Percentiles rank a stretch among this genome's conserved stretches.
Conservation (phyloP, 257 asterid species). For the Solanum rostratum region DNA sequence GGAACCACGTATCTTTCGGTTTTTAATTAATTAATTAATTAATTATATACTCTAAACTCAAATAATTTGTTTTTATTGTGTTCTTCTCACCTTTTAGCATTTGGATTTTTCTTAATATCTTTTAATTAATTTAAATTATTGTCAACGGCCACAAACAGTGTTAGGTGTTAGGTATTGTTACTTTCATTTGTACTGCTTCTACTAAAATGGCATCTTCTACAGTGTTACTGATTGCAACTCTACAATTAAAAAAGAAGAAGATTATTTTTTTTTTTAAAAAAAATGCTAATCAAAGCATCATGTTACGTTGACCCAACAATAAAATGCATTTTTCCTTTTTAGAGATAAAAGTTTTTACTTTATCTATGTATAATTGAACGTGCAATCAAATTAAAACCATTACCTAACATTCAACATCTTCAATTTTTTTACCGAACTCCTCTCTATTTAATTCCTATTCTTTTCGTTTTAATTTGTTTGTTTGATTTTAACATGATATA, state of each 20-base stretch:
- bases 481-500: too few species aligned
- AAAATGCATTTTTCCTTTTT: neutral
- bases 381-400: neutral
- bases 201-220: neutral
- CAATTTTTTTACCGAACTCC: neutral
- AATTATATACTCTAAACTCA: neutral
- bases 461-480: neutral
- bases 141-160: neutral
- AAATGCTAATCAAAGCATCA: neutral
- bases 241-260: neutral
- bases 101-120: neutral
- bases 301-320: neutral
- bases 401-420: neutral
- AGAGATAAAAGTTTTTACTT: neutral
- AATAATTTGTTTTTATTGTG: neutral
- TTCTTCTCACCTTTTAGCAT: neutral
- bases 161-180: neutral
- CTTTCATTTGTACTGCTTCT: neutral
- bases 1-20: slow-evolving; percentile 4
- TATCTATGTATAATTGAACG: neutral
- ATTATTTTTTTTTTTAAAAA: neutral
- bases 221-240: neutral
- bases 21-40: neutral
- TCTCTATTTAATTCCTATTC: neutral
- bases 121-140: neutral